These are phyloP conservation scores for Tylopilus felleus DNA, from an alignment of 768 basidiomycete genomes.

Conservation along the genomic window DNA sequence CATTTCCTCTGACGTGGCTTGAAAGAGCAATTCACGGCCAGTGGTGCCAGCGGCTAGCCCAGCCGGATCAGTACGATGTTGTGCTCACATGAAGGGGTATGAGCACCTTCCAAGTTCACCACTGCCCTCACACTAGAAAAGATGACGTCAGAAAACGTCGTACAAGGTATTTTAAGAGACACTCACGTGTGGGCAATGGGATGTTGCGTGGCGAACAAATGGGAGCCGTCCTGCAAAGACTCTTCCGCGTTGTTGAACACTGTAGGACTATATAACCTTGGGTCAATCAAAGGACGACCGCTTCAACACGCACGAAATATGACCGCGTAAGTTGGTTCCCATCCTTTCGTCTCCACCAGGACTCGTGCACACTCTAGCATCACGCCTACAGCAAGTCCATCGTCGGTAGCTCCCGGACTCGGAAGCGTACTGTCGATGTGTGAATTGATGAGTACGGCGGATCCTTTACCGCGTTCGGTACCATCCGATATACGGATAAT, in stretches of 20 bases:
- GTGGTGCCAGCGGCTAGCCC: constrained; percentile 74
- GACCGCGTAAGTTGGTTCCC: constrained; percentile 72
- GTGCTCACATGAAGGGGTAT: not conserved
- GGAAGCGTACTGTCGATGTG: constrained; percentile 91
- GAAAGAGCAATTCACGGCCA: constrained; percentile 89
- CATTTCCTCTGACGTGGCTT: constrained; percentile 95
- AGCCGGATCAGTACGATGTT: constrained; percentile 2
- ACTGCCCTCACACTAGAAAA: constrained; percentile 68
- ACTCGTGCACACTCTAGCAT: constrained; percentile 91
- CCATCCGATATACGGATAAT: constrained; percentile 83
- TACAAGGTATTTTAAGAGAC: not conserved
- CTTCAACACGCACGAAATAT: constrained; percentile 65
- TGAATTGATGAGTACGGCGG: constrained; percentile 83
- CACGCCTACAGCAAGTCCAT: constrained; percentile 82
- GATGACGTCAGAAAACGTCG: not conserved
- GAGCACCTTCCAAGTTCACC: constrained; percentile 83
- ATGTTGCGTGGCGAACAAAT: constrained; percentile 91
- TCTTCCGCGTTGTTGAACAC: constrained; percentile 97
- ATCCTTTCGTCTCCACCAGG: constrained; percentile 56
- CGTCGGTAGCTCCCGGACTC: constrained; percentile 85
- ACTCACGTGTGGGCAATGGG: constrained; percentile 65
- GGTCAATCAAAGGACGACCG: not conserved
- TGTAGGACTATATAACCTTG: constrained; percentile 26
- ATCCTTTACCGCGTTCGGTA: constrained; percentile 64
- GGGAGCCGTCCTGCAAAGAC: constrained; percentile 90